Evolutionary conservation across 805 yeast genomes (phyloP).

Genomic region (Pichia exigua): DNA sequence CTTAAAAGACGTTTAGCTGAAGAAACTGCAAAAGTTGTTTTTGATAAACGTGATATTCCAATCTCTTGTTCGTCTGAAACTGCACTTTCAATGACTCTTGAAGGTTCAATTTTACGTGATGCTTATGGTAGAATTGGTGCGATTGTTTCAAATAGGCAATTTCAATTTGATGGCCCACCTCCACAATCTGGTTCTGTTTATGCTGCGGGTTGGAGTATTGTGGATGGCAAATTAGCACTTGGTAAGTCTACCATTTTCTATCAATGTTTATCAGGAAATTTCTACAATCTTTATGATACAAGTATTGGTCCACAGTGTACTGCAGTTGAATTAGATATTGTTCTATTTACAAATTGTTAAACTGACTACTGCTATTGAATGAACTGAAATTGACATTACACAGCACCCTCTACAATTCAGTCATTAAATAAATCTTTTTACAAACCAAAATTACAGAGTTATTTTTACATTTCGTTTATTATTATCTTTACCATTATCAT

Average conservation of each 20-base stretch:
- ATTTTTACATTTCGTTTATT: not conserved
- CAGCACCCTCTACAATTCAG: not conserved
- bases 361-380: not conserved
- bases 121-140: conserved; percentile 63
- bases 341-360: conserved; percentile 49
- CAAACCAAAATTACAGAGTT: not conserved
- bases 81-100: conserved; percentile 50
- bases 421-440: not conserved
- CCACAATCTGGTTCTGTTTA: conserved; percentile 72
- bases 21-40: conserved; percentile 2
- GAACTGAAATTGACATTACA: not conserved
- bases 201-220: conserved; percentile 57
- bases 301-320: conserved; percentile 54
- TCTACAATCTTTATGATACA: conserved; percentile 72
- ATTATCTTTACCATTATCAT: not conserved
- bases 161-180: conserved; percentile 74
- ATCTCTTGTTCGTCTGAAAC: conserved; percentile 39
- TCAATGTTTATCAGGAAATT: conserved; percentile 69
- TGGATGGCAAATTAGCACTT: conserved; percentile 55
- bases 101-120: conserved; percentile 46
- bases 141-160: conserved; percentile 75
- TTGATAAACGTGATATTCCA: conserved; percentile 15
- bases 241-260: conserved; percentile 56
- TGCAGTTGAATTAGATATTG: conserved; percentile 52
- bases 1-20: conserved; percentile 21